Evolutionary conservation across 768 basidiomycete genomes (phyloP).

Genomic region (Coprinopsis cinerea): DNA sequence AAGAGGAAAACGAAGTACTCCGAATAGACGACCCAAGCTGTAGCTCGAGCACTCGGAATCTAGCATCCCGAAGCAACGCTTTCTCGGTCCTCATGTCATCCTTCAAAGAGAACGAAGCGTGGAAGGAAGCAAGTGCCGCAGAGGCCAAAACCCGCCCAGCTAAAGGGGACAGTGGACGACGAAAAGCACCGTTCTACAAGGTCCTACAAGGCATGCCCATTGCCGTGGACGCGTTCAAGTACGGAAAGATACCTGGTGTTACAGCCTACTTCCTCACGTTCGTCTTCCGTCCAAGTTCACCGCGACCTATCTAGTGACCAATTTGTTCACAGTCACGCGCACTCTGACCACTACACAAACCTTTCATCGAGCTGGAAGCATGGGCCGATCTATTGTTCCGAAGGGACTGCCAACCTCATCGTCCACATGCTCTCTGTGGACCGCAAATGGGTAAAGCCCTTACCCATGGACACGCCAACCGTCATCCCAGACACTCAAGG

Average conservation of each 20-base stretch:
- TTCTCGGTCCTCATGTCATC: slow-evolving; percentile 92
- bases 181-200: slow-evolving; percentile 94
- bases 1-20: slow-evolving; percentile 20
- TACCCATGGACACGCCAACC: slow-evolving; percentile 75
- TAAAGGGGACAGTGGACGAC: slow-evolving; percentile 45
- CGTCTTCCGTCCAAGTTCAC: slow-evolving; percentile 9
- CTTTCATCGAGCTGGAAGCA: slow-evolving; percentile 82
- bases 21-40: slow-evolving; percentile 1
- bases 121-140: slow-evolving; percentile 69
- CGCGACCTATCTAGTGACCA: slow-evolving; percentile 3
- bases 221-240: slow-evolving; percentile 95
- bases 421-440: slow-evolving; percentile 88
- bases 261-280: slow-evolving; percentile 92
- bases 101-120: slow-evolving; percentile 71
- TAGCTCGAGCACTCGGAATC: slow-evolving; percentile 10
- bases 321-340: slow-evolving; percentile 66
- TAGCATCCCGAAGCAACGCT: slow-evolving; percentile 26
- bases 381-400: slow-evolving; percentile 95
- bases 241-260: slow-evolving; percentile 85
- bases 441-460: slow-evolving; percentile 79
- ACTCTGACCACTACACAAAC: slow-evolving; percentile 96
- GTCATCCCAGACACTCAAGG: slow-evolving; percentile 78
- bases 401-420: slow-evolving; percentile 88
- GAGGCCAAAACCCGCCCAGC: slow-evolving; percentile 43
- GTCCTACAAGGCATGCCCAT: slow-evolving; percentile 95